Percentiles rank a stretch among this genome's conserved stretches.
phyloP scores from a whole-genome alignment of 257 asterid species.

The Haberlea rhodopensis region DNA sequence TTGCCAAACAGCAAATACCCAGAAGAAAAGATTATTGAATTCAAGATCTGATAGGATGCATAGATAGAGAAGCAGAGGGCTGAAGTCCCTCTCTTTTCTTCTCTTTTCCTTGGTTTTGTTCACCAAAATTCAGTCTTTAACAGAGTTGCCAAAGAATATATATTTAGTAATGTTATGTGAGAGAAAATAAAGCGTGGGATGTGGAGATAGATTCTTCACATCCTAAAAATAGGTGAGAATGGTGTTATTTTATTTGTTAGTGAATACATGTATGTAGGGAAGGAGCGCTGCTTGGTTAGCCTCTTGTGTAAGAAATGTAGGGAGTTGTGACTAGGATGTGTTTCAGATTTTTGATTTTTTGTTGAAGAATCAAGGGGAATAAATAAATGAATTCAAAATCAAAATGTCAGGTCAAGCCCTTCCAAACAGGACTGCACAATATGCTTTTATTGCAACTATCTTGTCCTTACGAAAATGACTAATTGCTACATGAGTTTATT shows the following conservation, averaged over 20 bases:
- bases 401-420: too few relatives aligned
- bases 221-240: slow-evolving; percentile 32
- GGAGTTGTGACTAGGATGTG: slow-evolving; percentile 32
- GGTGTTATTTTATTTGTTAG: slow-evolving; percentile 22
- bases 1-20: slow-evolving; percentile 46
- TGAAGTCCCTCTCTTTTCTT: slow-evolving; percentile 60
- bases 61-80: slow-evolving; percentile 67
- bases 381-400: slow-evolving; percentile 21
- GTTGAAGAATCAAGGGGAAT: not conserved
- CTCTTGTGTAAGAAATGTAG: slow-evolving; percentile 38
- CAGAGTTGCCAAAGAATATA: slow-evolving; percentile 39
- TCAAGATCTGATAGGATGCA: slow-evolving; percentile 84
- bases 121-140: slow-evolving; percentile 54
- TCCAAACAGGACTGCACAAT: too few relatives aligned
- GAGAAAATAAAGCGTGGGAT: slow-evolving; percentile 39
- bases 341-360: slow-evolving; percentile 22
- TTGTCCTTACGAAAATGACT: too few relatives aligned
- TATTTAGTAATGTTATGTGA: slow-evolving; percentile 32
- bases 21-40: slow-evolving; percentile 43
- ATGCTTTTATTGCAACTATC: too few relatives aligned
- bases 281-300: slow-evolving; percentile 34
- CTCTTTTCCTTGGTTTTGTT: slow-evolving; percentile 42
- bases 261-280: slow-evolving; percentile 21
- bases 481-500: too few relatives aligned
- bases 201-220: slow-evolving; percentile 35